Evolutionary conservation across 805 yeast genomes (phyloP).

Genomic region (Metschnikowia lachancei): DNA sequence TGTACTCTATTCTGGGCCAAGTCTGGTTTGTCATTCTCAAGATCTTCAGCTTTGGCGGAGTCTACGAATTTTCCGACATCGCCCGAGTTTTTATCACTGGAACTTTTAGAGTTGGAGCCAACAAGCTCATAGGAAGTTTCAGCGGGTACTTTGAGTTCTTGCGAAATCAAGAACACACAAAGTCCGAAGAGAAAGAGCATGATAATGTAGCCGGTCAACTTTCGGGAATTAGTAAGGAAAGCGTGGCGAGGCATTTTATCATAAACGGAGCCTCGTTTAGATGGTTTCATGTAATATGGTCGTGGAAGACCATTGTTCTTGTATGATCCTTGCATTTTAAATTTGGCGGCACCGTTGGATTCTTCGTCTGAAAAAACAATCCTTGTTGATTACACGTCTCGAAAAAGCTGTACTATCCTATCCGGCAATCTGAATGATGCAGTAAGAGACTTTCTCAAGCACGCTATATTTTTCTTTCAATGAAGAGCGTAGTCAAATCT

Average conservation of each 20-base stretch:
- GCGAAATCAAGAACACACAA: slow-evolving; percentile 36
- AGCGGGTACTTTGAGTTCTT: slow-evolving; percentile 31
- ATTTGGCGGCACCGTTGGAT: too few species aligned
- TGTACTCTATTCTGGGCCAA: slow-evolving; percentile 40
- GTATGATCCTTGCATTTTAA: slow-evolving; percentile 43
- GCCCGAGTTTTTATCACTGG: slow-evolving; percentile 19
- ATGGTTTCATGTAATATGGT: slow-evolving; percentile 47
- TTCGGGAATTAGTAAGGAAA: slow-evolving; percentile 39
- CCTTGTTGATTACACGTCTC: too few species aligned
- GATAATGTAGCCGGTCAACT: slow-evolving; percentile 37
- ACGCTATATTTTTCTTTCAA: too few species aligned
- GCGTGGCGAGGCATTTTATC: slow-evolving; percentile 30
- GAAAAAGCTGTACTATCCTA: too few species aligned
- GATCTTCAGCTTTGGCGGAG: slow-evolving; percentile 29
- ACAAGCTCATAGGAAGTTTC: slow-evolving; percentile 31
- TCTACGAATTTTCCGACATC: slow-evolving; percentile 32
- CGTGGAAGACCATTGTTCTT: slow-evolving; percentile 43
- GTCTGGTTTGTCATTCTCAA: slow-evolving; percentile 32
- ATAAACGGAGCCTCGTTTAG: slow-evolving; percentile 36
- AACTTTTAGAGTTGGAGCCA: slow-evolving; percentile 9
- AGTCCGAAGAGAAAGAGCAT: slow-evolving; percentile 35
- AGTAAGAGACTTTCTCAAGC: too few species aligned
- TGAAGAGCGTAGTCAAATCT: background rate
- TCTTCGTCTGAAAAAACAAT: too few species aligned
- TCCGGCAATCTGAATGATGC: too few species aligned